Percentiles rank a stretch among this genome's conserved stretches.
These are phyloP conservation scores for Corrigiola litoralis DNA, from an alignment of 179 eudicot genomes.

Conservation along the genomic window DNA sequence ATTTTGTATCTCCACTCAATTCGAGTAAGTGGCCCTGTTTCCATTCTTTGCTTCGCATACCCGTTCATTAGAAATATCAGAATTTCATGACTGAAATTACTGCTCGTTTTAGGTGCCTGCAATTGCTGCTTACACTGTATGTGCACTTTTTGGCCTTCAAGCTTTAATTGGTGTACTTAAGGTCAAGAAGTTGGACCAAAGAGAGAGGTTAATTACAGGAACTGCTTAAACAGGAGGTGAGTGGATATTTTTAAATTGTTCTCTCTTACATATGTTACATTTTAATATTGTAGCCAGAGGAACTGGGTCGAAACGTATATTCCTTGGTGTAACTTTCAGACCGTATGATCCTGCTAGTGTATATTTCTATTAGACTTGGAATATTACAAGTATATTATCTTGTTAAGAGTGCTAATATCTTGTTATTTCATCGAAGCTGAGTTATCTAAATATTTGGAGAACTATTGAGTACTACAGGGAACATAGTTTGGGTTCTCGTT, in stretches of 20 bases:
- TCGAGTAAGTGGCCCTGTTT: constrained; percentile 39
- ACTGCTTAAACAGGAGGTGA: constrained; percentile 69
- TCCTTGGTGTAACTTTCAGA: too few species aligned
- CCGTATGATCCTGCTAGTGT: too few species aligned
- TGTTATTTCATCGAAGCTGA: too few species aligned
- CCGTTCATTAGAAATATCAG: neutral
- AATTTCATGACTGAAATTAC: constrained; percentile 3
- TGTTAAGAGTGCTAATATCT: too few species aligned
- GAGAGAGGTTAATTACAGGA: constrained; percentile 85
- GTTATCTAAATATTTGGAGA: too few species aligned
- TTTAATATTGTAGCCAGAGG: too few species aligned
- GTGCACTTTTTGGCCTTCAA: constrained; percentile 81
- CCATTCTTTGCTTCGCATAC: neutral
- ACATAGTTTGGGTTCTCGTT: too few species aligned
- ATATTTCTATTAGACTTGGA: too few species aligned
- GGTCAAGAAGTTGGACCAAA: constrained; percentile 77
- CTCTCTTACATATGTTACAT: neutral
- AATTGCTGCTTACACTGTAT: constrained; percentile 46
- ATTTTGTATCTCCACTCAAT: constrained; percentile 65
- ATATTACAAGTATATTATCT: too few species aligned
- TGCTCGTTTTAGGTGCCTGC: constrained; percentile 59
- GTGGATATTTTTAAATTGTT: constrained; percentile 11
- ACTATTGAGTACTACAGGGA: too few species aligned
- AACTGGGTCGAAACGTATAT: neutral
- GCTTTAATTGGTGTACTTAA: constrained; percentile 70